Evolutionary conservation across 306 rosid species (phyloP).

Genomic region (Cucumis melo): DNA sequence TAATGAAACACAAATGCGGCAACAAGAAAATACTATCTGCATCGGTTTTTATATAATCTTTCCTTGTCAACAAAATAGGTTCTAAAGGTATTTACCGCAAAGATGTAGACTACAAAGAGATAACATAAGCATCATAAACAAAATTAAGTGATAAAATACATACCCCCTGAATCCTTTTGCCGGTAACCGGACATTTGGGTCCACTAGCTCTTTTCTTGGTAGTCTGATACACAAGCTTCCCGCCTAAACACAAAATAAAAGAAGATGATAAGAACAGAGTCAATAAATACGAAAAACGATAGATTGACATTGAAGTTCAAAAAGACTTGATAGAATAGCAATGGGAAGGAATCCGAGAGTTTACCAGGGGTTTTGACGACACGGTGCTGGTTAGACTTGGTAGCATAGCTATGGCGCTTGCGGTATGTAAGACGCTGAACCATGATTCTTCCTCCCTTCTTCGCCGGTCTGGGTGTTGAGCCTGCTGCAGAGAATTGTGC

Average conservation of each 20-base stretch:
- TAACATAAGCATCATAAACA: background rate
- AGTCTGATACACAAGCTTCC: conserved; percentile 9
- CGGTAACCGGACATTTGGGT: conserved; percentile 6
- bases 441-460: background rate
- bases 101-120: background rate
- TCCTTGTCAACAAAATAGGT: background rate
- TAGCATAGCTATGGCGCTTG: conserved; percentile 10
- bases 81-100: background rate
- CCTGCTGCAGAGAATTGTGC: background rate
- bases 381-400: conserved; percentile 9
- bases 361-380: conserved; percentile 9
- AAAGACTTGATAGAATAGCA: background rate
- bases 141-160: background rate
- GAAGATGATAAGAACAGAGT: background rate
- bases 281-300: background rate
- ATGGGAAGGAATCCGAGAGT: background rate
- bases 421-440: conserved; percentile 9
- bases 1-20: background rate
- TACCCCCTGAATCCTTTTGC: conserved; percentile 8
- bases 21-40: background rate
- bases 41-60: background rate
- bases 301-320: background rate
- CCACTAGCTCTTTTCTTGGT: conserved; percentile 6
- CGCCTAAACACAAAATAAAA: background rate
- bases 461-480: background rate